These are phyloP conservation scores for Candida ulmi DNA, from an alignment of 805 yeast species.

Conservation along the genomic window DNA sequence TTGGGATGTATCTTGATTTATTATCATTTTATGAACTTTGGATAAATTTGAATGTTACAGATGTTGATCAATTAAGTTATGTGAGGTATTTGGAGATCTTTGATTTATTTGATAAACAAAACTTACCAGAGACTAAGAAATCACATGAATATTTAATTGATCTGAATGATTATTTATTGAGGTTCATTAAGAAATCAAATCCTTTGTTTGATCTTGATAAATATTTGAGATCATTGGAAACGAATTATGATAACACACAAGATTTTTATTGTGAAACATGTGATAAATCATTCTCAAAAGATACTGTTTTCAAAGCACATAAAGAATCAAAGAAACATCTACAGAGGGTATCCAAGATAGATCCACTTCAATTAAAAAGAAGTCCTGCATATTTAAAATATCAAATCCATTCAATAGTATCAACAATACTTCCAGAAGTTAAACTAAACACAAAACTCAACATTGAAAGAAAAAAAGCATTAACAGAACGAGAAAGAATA, in stretches of 20 bases:
- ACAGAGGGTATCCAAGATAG: constrained; percentile 22
- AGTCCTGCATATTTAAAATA: constrained; percentile 31
- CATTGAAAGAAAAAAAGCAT: constrained; percentile 56
- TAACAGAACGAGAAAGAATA: constrained; percentile 53
- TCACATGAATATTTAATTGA: constrained; percentile 33
- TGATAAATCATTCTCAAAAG: constrained; percentile 54
- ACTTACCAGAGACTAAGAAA: constrained; percentile 12
- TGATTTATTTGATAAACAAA: constrained; percentile 31
- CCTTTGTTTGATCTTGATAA: constrained; percentile 41
- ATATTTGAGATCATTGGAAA: constrained; percentile 14
- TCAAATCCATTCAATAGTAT: constrained; percentile 23
- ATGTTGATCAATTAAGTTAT: constrained; percentile 35
- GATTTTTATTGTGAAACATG: constrained; percentile 57
- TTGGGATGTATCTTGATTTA: constrained; percentile 63
- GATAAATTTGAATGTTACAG: constrained; percentile 33
- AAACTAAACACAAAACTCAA: constrained; percentile 49
- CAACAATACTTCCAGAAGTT: constrained; percentile 28
- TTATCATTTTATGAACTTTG: constrained; percentile 44
- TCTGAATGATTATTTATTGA: constrained; percentile 43
- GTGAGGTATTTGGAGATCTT: constrained; percentile 44
- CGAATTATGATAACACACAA: constrained; percentile 9
- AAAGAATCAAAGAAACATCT: constrained; percentile 69
- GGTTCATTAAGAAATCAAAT: constrained; percentile 40
- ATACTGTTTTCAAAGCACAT: constrained; percentile 64
- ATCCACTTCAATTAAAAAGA: constrained; percentile 9